A percentile compares a stretch with the other conserved stretches of the same genome.
phyloP scores from a whole-genome alignment of 495 filamentous ascomycete genomes.

The Penicillium manginii region DNA sequence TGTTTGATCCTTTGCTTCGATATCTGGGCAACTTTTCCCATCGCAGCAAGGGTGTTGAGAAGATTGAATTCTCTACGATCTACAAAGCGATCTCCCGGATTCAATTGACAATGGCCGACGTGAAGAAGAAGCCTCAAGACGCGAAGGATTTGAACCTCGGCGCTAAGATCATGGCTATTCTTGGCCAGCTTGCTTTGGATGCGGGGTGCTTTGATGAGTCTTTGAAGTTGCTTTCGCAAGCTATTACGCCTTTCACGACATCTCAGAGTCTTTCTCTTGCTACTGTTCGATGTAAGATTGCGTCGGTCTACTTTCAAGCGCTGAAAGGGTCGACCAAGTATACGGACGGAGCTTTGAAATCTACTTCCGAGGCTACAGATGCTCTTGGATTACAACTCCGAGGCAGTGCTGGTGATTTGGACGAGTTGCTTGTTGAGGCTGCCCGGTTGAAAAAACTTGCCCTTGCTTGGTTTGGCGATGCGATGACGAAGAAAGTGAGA shows the following conservation, averaged over 20 bases:
- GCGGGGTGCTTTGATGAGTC: conserved; percentile 50
- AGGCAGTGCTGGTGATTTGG: conserved; percentile 66
- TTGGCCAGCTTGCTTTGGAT: conserved; percentile 52
- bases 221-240: conserved; percentile 41
- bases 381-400: conserved; percentile 63
- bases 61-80: conserved; percentile 43
- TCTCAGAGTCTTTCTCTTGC: conserved; percentile 41
- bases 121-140: conserved; percentile 31
- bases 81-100: conserved; percentile 45
- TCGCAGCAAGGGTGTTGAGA: conserved; percentile 47
- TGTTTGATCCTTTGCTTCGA: conserved; percentile 68
- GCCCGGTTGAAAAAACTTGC: conserved; percentile 64
- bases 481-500: conserved; percentile 32
- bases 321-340: conserved; percentile 33
- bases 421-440: conserved; percentile 69
- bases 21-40: conserved; percentile 66
- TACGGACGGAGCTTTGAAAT: conserved; percentile 24
- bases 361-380: conserved; percentile 39
- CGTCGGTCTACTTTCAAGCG: conserved; percentile 43
- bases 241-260: conserved; percentile 35
- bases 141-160: conserved; percentile 30
- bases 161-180: conserved; percentile 37
- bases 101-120: conserved; percentile 35
- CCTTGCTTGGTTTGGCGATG: conserved; percentile 54
- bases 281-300: conserved; percentile 49